These are phyloP conservation scores for Ustilago curta DNA, from an alignment of 1,284 basidiomycete species.

Conservation along the genomic window DNA sequence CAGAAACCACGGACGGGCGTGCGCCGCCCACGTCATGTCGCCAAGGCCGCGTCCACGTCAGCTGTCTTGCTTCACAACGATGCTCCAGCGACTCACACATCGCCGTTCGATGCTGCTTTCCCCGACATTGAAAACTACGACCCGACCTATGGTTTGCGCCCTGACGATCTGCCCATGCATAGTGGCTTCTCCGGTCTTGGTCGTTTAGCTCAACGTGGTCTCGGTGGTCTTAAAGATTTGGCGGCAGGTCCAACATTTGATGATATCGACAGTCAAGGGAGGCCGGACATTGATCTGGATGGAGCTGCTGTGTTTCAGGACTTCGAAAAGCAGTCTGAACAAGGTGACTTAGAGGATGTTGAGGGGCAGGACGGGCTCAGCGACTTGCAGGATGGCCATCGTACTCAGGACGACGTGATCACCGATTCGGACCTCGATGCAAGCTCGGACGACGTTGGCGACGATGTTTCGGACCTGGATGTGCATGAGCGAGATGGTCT, in stretches of 20 bases:
- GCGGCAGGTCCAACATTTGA: conserved; percentile 17
- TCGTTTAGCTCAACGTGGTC: conserved; percentile 41
- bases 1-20: conserved; percentile 18
- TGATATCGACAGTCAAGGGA: not conserved
- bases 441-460: conserved; percentile 29
- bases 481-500: conserved; percentile 20
- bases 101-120: conserved; percentile 45
- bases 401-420: conserved; percentile 28
- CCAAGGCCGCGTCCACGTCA: conserved; percentile 43
- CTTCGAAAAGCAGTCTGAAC: conserved; percentile 31
- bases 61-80: conserved; percentile 37
- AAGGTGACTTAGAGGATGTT: conserved; percentile 19
- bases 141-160: conserved; percentile 94
- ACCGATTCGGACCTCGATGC: conserved; percentile 29
- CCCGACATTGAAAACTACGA: conserved; percentile 84
- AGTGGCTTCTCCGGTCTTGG: conserved; percentile 79
- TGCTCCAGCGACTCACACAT: conserved; percentile 18
- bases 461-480: conserved; percentile 46
- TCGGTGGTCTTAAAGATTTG: conserved; percentile 48
- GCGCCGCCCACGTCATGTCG: conserved; percentile 28
- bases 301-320: conserved; percentile 36
- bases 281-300: conserved; percentile 28
- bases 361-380: conserved; percentile 21
- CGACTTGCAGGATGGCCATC: conserved; percentile 10
- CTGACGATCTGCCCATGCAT: conserved; percentile 73